Percentiles rank a stretch among this genome's conserved stretches.
Evolutionary conservation across 805 yeast species (phyloP).

Genomic region (Saturnispora kantuleensis): DNA sequence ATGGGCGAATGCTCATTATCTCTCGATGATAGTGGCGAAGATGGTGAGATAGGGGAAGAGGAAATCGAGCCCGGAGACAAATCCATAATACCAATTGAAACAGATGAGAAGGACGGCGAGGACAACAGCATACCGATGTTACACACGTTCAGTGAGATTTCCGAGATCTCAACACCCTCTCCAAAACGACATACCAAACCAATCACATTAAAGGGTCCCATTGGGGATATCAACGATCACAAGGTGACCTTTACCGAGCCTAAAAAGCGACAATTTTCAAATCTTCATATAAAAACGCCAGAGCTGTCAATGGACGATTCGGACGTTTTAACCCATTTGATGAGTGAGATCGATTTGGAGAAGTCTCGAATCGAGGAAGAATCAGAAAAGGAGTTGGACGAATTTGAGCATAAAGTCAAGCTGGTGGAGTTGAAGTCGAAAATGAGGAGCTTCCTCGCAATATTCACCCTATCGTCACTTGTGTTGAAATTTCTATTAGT

Average conservation of each 20-base stretch:
- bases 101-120: not conserved
- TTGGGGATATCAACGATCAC: constrained; percentile 1
- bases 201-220: constrained; percentile 3
- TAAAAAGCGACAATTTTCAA: constrained; percentile 3
- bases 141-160: not conserved
- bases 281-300: constrained; percentile 12
- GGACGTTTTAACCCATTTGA: constrained; percentile 13
- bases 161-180: constrained; percentile 4
- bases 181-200: constrained; percentile 1
- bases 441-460: not conserved
- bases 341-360: constrained; percentile 18
- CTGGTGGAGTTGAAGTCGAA: constrained; percentile 4
- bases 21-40: not conserved
- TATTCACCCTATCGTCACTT: constrained; percentile 3
- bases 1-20: not conserved
- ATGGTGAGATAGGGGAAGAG: not conserved
- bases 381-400: constrained; percentile 15
- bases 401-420: constrained; percentile 3
- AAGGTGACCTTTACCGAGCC: not conserved
- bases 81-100: not conserved
- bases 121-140: not conserved
- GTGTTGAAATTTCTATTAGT: constrained; percentile 9
- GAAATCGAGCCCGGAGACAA: not conserved
- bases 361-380: constrained; percentile 18
- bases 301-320: constrained; percentile 15